Conservation (phyloP, 768 basidiomycete species). For the Tulasnella sp. region DNA sequence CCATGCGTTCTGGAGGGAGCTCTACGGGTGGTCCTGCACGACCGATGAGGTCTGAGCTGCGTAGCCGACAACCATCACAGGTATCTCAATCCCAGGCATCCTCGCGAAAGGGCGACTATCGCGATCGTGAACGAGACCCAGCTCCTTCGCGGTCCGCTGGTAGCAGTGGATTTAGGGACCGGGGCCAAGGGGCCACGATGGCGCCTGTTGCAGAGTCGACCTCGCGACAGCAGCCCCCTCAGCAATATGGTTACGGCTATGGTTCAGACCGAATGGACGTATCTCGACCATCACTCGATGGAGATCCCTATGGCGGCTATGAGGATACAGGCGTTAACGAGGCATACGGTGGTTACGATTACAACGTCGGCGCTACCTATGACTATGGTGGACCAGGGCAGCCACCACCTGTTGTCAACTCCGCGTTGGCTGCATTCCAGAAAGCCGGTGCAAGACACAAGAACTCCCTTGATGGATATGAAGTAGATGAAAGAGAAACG, state of each 20-base stretch:
- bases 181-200: too few relatives aligned
- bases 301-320: neutral
- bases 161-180: neutral
- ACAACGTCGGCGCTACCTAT: neutral
- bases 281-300: conserved; percentile 8
- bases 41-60: conserved; percentile 9
- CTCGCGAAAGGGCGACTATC: conserved; percentile 1
- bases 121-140: neutral
- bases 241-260: too few relatives aligned
- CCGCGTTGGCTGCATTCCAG: conserved; percentile 57
- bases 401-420: conserved; percentile 4
- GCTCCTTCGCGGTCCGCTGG: neutral
- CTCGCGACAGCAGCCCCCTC: too few relatives aligned
- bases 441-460: conserved; percentile 43
- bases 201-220: too few relatives aligned
- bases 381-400: neutral
- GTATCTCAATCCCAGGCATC: neutral
- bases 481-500: conserved; percentile 47
- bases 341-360: neutral
- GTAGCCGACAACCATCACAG: conserved; percentile 4
- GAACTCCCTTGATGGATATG: conserved; percentile 26
- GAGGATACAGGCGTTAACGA: too few relatives aligned
- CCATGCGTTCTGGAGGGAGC: neutral
- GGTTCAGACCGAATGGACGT: too few relatives aligned
- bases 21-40: neutral